These are phyloP conservation scores for Xylariaceae sp. DNA, from an alignment of 2,329 filamentous ascomycete species.

Conservation along the genomic window DNA sequence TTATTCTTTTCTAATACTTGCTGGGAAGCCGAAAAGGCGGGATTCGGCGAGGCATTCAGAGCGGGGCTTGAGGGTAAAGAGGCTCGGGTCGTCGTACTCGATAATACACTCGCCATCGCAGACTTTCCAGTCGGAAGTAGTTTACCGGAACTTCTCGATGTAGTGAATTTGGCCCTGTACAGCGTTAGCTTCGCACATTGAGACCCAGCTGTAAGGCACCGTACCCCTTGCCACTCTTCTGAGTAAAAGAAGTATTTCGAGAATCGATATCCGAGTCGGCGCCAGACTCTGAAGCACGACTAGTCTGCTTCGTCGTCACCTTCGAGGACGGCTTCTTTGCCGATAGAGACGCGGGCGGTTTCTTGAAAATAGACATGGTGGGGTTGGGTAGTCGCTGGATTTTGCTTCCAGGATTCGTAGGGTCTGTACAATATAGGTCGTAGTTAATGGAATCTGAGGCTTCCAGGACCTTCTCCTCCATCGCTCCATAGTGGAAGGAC, in stretches of 20 bases:
- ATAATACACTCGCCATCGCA: conserved; percentile 41
- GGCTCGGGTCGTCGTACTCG: conserved; percentile 35
- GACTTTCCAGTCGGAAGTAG: conserved; percentile 32
- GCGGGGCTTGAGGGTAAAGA: conserved; percentile 53
- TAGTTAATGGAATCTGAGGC: conserved; percentile 44
- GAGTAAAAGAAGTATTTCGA: conserved; percentile 13
- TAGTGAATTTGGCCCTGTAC: conserved; percentile 38
- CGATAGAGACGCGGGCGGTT: conserved; percentile 28
- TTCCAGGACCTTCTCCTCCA: conserved; percentile 43
- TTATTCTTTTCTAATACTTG: conserved; percentile 49
- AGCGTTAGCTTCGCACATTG: conserved; percentile 28
- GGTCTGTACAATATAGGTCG: conserved; percentile 53
- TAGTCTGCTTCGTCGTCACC: conserved; percentile 29
- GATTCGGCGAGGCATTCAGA: conserved; percentile 51
- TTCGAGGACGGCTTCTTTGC: conserved; percentile 28
- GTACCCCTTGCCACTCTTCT: conserved; percentile 43
- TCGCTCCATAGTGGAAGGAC: conserved; percentile 51
- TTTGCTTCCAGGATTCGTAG: conserved; percentile 42
- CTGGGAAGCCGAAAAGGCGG: conserved; percentile 46
- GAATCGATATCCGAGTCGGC: conserved; percentile 35
- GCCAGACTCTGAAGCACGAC: conserved; percentile 36
- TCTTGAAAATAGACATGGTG: conserved; percentile 48
- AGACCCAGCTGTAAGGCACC: conserved; percentile 17
- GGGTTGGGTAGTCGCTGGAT: conserved; percentile 45
- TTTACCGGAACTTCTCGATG: conserved; percentile 28